A percentile compares a stretch with the other conserved stretches of the same genome.
These are phyloP conservation scores for Ogataea chonburiensis DNA, from an alignment of 805 yeast species.

Conservation along the genomic window DNA sequence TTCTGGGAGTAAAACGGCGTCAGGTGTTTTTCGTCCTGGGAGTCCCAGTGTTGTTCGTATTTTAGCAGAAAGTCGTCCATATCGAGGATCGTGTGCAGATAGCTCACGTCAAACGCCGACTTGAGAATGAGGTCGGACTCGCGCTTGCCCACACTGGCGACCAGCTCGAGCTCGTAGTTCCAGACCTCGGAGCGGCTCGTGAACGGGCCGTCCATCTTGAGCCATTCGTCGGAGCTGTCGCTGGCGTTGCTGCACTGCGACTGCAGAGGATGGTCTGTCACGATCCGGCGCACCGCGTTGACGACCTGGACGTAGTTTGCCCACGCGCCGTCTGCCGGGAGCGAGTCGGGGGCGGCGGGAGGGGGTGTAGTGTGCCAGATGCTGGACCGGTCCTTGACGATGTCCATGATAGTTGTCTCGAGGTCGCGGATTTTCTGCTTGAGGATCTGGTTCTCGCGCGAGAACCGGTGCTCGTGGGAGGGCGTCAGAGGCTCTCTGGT, in stretches of 20 bases:
- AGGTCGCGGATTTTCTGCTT: constrained; percentile 20
- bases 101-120: neutral
- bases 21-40: constrained; percentile 22
- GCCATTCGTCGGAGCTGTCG: constrained; percentile 27
- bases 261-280: too few relatives aligned
- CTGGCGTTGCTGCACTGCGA: constrained; percentile 15
- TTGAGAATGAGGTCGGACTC: constrained; percentile 1
- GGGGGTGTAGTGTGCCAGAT: too few relatives aligned
- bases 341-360: too few relatives aligned
- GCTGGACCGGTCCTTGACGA: neutral
- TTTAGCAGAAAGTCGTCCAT: constrained; percentile 64
- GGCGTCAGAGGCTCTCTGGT: constrained; percentile 31
- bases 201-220: neutral
- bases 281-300: too few relatives aligned
- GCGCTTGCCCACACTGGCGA: neutral
- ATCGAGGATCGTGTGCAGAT: constrained; percentile 48
- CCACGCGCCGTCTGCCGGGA: too few relatives aligned
- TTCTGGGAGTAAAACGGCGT: constrained; percentile 21
- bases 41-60: constrained; percentile 40
- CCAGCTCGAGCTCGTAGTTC: neutral
- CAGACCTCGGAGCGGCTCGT: neutral
- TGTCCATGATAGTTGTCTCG: constrained; percentile 14
- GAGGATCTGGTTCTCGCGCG: constrained; percentile 24
- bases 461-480: too few relatives aligned
- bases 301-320: constrained; percentile 9